Conservation (phyloP, 805 yeast species). For the Yarrowia sp. region DNA sequence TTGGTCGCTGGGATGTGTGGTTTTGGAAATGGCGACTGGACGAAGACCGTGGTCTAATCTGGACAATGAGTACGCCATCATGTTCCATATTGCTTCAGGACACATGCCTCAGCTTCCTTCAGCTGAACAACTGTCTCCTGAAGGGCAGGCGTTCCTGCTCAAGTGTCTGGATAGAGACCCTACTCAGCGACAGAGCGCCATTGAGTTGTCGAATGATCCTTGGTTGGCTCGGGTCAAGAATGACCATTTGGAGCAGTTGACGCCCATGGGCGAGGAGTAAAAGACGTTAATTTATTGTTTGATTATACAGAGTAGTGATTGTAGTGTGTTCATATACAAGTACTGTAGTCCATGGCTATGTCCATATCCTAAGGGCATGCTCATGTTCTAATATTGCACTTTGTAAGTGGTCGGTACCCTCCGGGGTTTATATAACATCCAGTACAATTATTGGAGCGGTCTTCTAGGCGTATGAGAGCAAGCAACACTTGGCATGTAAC, state of each 20-base stretch:
- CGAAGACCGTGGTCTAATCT: slow-evolving; percentile 93
- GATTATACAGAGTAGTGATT: neutral
- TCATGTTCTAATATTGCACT: too few species aligned
- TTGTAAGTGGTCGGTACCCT: too few species aligned
- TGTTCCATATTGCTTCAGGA: slow-evolving; percentile 97
- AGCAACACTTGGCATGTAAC: too few species aligned
- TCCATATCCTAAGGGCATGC: too few species aligned
- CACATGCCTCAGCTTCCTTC: slow-evolving; percentile 84
- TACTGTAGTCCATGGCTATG: too few species aligned
- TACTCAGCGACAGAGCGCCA: slow-evolving; percentile 73
- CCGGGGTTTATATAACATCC: too few species aligned
- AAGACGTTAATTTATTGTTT: slow-evolving; percentile 7
- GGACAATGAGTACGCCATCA: slow-evolving; percentile 97
- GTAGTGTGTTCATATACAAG: too few species aligned
- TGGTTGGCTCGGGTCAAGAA: slow-evolving; percentile 54
- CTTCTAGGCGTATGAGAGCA: too few species aligned
- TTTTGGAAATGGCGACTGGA: slow-evolving; percentile 95
- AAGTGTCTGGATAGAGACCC: slow-evolving; percentile 84
- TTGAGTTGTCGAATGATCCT: slow-evolving; percentile 74
- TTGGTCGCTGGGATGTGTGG: slow-evolving; percentile 97
- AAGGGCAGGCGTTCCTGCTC: slow-evolving; percentile 68
- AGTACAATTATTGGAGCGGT: too few species aligned
- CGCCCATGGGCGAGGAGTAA: slow-evolving; percentile 23
- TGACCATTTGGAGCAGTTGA: slow-evolving; percentile 24
- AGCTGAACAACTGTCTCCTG: slow-evolving; percentile 69